Percentiles rank a stretch among this genome's conserved stretches.
Evolutionary conservation across 2,329 filamentous ascomycete genomes (phyloP).

Genomic region (Teratosphaeria gauchensis): DNA sequence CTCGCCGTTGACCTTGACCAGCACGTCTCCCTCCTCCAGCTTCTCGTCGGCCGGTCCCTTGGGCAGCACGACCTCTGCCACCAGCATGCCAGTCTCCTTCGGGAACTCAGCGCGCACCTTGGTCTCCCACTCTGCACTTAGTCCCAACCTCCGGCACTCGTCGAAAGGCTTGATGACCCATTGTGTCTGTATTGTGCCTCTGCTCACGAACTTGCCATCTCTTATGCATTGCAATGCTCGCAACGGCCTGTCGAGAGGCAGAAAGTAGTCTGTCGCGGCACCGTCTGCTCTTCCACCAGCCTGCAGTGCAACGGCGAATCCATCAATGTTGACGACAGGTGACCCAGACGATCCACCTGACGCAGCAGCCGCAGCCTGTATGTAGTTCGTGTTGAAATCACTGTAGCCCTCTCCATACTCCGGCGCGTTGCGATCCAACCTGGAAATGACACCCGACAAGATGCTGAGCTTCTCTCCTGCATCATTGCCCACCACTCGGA

Average conservation of each 20-base stretch:
- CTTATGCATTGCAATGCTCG: slow-evolving; percentile 81
- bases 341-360: slow-evolving; percentile 97
- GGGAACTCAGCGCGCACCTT: slow-evolving; percentile 75
- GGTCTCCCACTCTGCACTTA: slow-evolving; percentile 78
- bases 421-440: slow-evolving; percentile 89
- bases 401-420: slow-evolving; percentile 97
- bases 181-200: slow-evolving; percentile 96
- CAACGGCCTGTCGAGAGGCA: slow-evolving; percentile 82
- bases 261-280: slow-evolving; percentile 93
- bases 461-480: slow-evolving; percentile 98
- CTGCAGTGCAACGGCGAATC: slow-evolving; percentile 82
- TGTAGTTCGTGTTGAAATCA: slow-evolving; percentile 95
- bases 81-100: slow-evolving; percentile 91
- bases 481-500: slow-evolving; percentile 95
- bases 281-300: slow-evolving; percentile 89
- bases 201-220: slow-evolving; percentile 61
- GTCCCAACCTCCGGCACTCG: slow-evolving; percentile 80
- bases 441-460: slow-evolving; percentile 90
- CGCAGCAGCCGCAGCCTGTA: slow-evolving; percentile 92
- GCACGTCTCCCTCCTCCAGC: slow-evolving; percentile 86
- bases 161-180: slow-evolving; percentile 97
- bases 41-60: slow-evolving; percentile 79
- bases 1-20: slow-evolving; percentile 88
- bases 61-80: slow-evolving; percentile 88
- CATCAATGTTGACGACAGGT: slow-evolving; percentile 93